These are phyloP conservation scores for Suhomyces sp. DNA, from an alignment of 805 yeast species.

Conservation along the genomic window DNA sequence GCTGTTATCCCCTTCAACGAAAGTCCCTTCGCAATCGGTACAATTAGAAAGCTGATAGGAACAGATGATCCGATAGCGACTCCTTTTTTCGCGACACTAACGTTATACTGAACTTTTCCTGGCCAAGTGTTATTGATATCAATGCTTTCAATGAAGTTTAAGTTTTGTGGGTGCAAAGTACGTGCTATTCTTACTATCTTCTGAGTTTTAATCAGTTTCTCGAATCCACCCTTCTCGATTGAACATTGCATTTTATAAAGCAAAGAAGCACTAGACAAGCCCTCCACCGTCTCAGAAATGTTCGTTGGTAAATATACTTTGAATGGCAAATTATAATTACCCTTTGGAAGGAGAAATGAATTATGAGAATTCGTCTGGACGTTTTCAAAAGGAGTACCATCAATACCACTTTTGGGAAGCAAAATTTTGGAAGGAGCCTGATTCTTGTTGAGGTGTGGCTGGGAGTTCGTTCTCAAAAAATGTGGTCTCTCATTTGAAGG, in stretches of 20 bases:
- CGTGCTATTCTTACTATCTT: slow-evolving; percentile 46
- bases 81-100: slow-evolving; percentile 42
- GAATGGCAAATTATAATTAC: slow-evolving; percentile 54
- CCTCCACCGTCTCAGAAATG: slow-evolving; percentile 52
- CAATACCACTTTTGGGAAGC: slow-evolving; percentile 35
- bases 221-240: slow-evolving; percentile 45
- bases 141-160: slow-evolving; percentile 41
- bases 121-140: slow-evolving; percentile 55
- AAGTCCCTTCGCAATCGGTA: slow-evolving; percentile 50
- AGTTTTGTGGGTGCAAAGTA: slow-evolving; percentile 41
- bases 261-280: slow-evolving; percentile 42
- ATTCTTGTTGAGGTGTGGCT: slow-evolving; percentile 20
- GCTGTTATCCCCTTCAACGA: slow-evolving; percentile 33
- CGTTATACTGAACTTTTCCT: slow-evolving; percentile 50
- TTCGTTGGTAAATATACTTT: slow-evolving; percentile 44
- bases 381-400: slow-evolving; percentile 46
- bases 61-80: slow-evolving; percentile 47
- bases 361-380: slow-evolving; percentile 21
- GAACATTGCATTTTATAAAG: slow-evolving; percentile 43
- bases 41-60: slow-evolving; percentile 42
- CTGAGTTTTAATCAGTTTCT: slow-evolving; percentile 31
- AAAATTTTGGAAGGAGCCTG: slow-evolving; percentile 10
- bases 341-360: slow-evolving; percentile 47
- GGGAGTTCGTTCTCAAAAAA: slow-evolving; percentile 31
- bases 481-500: slow-evolving; percentile 20